These are phyloP conservation scores for Colletotrichum cordylinicola DNA, from an alignment of 2,329 filamentous ascomycete genomes.

Conservation along the genomic window DNA sequence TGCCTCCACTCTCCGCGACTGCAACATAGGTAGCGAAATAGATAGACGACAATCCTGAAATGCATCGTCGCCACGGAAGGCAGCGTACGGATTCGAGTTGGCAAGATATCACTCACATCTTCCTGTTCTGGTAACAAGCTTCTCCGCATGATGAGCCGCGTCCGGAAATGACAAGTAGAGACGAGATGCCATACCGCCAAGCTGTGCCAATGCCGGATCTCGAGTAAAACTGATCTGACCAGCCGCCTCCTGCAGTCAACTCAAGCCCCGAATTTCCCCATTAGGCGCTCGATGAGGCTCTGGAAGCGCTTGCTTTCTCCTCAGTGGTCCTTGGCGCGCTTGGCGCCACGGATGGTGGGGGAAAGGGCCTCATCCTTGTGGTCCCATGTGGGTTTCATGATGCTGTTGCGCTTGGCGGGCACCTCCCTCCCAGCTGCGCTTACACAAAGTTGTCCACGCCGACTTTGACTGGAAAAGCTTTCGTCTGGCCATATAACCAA, in stretches of 20 bases:
- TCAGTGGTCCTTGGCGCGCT: conserved; percentile 9
- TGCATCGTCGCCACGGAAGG: not conserved
- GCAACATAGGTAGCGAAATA: not conserved
- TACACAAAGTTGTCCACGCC: not conserved
- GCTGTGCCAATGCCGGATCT: conserved; percentile 4
- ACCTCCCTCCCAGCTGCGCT: not conserved
- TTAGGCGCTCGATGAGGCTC: not conserved
- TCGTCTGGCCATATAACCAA: not conserved
- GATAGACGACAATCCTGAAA: not conserved
- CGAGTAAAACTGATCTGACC: conserved; percentile 6
- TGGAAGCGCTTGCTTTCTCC: not conserved
- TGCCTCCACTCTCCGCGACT: not conserved
- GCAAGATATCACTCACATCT: not conserved
- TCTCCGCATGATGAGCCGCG: not conserved
- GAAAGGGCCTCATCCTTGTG: conserved; percentile 1
- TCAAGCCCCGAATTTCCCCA: not conserved
- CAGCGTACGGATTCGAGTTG: not conserved
- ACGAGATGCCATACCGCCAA: conserved; percentile 13
- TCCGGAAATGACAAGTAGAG: conserved; percentile 9
- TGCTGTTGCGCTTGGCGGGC: not conserved
- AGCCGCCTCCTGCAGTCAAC: not conserved
- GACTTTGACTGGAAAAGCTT: not conserved
- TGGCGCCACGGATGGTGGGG: not conserved
- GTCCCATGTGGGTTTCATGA: conserved; percentile 20
- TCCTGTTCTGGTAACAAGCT: accelerated